Base-by-base conservation (phyloP, 345 rosid species). In the Pistacia atlantica region DNA sequence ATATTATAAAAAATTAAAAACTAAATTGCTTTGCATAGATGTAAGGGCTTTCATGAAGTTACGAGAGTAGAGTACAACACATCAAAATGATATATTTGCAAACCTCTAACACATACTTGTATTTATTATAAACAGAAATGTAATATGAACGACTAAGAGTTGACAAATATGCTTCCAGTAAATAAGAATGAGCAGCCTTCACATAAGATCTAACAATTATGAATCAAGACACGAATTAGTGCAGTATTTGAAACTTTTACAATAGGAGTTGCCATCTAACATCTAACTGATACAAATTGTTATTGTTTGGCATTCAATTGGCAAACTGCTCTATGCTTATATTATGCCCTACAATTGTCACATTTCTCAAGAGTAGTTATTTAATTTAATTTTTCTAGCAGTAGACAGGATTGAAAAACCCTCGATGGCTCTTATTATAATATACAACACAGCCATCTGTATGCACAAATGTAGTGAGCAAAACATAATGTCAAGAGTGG, bases 401-500 rank as follows among this genome's bases (percentile, higher is more conserved):
- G 1, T 20, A 14, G 31, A 68, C 1, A 7, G 31, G 51, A 14
- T 8, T 13, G n/a, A 52, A 25, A 22, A 51, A 54, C 5, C 20
- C 42, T 72, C 4, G 20, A 72, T n/a, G 2, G 35, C n/a, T 37
- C 25, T 28, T 51, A 16, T 49, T 28, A 61, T 17, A 60, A 17
- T 0, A 28, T 25, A 60, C 8, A 22, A 46, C 16, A 3, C 8
- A 49, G 46, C 48, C 38, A 75, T 7, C 37, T 42, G 49, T 17
- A 20, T 28, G 65, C 54, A 8, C 11, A 62, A 55, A 69, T 56
- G 25, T 22, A 37, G 49, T 33, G 4, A 73, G 68, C 8, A 67
- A 72, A 79, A 42, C 62, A 58, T 69, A 17, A 61, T 7, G 57
- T 59, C 8, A 76, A 11, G 42, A 48, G 33, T 66, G 13, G 25